Percentiles rank a stretch among this genome's conserved stretches.
Evolutionary conservation across 139 green algal species (phyloP).

Genomic region (Haematococcus sp.): DNA sequence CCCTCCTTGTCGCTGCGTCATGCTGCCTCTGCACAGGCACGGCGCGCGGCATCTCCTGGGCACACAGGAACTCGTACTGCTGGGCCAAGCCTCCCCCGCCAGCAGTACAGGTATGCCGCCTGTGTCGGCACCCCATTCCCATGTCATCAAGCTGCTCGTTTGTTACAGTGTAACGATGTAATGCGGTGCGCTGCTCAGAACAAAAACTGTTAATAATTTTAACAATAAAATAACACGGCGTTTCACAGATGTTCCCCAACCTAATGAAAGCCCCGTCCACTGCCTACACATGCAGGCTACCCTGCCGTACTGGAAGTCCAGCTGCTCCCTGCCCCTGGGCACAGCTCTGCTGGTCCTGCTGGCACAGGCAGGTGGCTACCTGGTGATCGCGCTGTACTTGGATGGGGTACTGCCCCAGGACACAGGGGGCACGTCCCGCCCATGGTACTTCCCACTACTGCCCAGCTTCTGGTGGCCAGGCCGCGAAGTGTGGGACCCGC

Average conservation of each 20-base stretch:
- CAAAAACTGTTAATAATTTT: too few species aligned
- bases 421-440: constrained; percentile 21
- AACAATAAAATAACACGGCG: too few species aligned
- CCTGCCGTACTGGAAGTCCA: constrained; percentile 43
- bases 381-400: constrained; percentile 72
- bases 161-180: too few species aligned
- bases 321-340: constrained; percentile 64
- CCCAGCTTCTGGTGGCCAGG: not conserved
- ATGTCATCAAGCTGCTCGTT: too few species aligned
- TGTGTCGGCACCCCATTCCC: too few species aligned
- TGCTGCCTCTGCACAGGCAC: constrained; percentile 10
- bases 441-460: constrained; percentile 51
- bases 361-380: constrained; percentile 49
- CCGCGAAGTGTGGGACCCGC: not conserved
- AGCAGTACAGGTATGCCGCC: constrained; percentile 8
- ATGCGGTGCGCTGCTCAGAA: too few species aligned
- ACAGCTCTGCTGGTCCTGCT: constrained; percentile 48
- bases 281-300: constrained; percentile 8
- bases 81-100: constrained; percentile 2
- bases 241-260: too few species aligned
- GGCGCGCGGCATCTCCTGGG: constrained; percentile 51
- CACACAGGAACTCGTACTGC: constrained; percentile 64
- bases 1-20: not conserved
- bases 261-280: too few species aligned
- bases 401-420: constrained; percentile 75